These are phyloP conservation scores for Yarrowia deformans DNA, from an alignment of 805 yeast genomes.

Conservation along the genomic window DNA sequence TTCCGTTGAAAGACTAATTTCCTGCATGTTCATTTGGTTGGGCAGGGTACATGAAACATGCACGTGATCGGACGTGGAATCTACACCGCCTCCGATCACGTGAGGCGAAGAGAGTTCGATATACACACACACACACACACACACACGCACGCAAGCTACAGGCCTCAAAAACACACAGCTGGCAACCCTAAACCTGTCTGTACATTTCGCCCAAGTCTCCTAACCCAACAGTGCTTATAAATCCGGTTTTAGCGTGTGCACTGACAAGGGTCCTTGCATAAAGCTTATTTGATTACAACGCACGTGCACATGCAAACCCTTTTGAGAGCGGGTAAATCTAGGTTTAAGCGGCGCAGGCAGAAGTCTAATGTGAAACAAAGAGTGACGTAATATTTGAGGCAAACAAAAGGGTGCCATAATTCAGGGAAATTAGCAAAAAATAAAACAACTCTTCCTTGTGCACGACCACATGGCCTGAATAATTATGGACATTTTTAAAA, in stretches of 20 bases:
- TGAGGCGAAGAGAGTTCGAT: too few species aligned
- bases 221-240: background rate
- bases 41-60: conserved; percentile 10
- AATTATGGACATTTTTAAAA: too few species aligned
- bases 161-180: too few species aligned
- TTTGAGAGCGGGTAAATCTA: conserved; percentile 21
- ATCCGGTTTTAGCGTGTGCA: background rate
- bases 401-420: too few species aligned
- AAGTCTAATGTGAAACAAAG: background rate
- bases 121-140: too few species aligned
- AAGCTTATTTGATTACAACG: conserved; percentile 18
- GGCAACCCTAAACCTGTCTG: too few species aligned
- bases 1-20: conserved; percentile 9
- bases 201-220: too few species aligned
- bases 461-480: too few species aligned
- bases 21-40: conserved; percentile 26
- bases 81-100: background rate
- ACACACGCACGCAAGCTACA: too few species aligned
- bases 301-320: conserved; percentile 25
- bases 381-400: background rate
- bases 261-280: conserved; percentile 27
- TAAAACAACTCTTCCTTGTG: too few species aligned
- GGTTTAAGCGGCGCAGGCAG: background rate
- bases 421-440: too few species aligned
- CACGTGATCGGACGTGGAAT: conserved; percentile 1